Base-by-base conservation (phyloP, 495 filamentous ascomycete genomes). In the Lophiostoma macrostomum region DNA sequence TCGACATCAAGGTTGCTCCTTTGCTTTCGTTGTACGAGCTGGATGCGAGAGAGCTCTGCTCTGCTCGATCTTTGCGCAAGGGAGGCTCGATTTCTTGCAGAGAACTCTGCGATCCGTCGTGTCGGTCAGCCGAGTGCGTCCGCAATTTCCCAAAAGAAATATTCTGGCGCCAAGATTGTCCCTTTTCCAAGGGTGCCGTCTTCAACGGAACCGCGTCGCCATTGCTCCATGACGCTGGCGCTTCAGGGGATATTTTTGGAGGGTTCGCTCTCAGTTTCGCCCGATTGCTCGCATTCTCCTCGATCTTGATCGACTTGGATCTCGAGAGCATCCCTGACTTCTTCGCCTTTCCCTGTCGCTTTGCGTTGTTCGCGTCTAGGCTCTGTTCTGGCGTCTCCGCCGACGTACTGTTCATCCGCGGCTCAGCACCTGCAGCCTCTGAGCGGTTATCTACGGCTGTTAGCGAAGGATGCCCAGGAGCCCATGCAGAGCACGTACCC, bases 111-210 rank as follows among this genome's bases (percentile, higher is more conserved):
- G 49, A 49, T 2, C 47, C 39, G n/a, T 60, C 73, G 13, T 73
- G 63, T 31, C 86, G 78, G 60, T 90, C 85, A 50, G 76, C 77
- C 5, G 83, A 85, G 46, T 80, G 79, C 45, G 80, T 83, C 35
- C 84, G 77, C 38, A 70, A 34, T n/a, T 49, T 70, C 7, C 73
- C 71, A 28, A 84, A 79, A 35, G 72, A 76, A 73, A 86, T 84
- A 69, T 83, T 80, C 14, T 82, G 74, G 38, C 79, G 77, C 49
- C 80, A 80, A 3, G 81, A 77, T 40, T 81, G 77, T 37, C 90
- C 83, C 61, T 79, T 73, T 18, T 74, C 80, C 22, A 85, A 66
- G 2, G 85, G 80, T 10, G 86, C 79, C 0, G 83, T 82, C 63
- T 72, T 81, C 13, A 79, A 16, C 6, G 48, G 39, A 3, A 32